A percentile compares a stretch with the other conserved stretches of the same genome.
Conservation (phyloP, 2,329 filamentous ascomycete species). For the Talaromyces sp. region DNA sequence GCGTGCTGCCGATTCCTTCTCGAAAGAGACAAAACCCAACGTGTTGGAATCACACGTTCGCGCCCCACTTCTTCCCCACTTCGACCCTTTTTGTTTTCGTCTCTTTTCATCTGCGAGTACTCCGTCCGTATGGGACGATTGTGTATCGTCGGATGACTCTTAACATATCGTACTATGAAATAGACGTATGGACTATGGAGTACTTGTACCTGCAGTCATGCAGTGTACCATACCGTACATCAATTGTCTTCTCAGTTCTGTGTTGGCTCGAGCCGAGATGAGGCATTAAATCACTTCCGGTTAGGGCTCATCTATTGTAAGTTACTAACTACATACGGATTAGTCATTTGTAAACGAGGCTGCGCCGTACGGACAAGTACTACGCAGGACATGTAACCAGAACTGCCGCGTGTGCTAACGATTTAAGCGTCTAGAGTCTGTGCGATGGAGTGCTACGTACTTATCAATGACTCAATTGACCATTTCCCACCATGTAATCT, state of each 20-base stretch:
- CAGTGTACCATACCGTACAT: background rate
- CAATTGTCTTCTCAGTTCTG: background rate
- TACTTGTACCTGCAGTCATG: background rate
- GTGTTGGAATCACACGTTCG: constrained; percentile 19
- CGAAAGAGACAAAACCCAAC: constrained; percentile 17
- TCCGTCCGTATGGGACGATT: no score
- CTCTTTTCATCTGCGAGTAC: background rate
- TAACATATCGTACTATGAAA: background rate
- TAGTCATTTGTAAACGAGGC: background rate
- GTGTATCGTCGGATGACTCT: background rate
- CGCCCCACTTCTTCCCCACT: constrained; percentile 10
- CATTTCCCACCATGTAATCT: background rate
- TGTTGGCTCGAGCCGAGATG: background rate
- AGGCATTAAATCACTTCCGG: background rate
- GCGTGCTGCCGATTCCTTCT: constrained; percentile 12
- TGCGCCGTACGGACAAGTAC: background rate
- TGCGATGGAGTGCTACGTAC: background rate
- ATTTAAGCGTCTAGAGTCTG: background rate
- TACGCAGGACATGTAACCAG: constrained; percentile 3
- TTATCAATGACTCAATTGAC: constrained; percentile 1
- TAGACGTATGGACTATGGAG: background rate
- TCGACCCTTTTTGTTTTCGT: background rate
- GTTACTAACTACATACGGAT: background rate
- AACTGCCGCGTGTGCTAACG: background rate
- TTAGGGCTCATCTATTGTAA: background rate